Conservation (phyloP, 352 stramenopile species). For the Globisporangium echinulatum region DNA sequence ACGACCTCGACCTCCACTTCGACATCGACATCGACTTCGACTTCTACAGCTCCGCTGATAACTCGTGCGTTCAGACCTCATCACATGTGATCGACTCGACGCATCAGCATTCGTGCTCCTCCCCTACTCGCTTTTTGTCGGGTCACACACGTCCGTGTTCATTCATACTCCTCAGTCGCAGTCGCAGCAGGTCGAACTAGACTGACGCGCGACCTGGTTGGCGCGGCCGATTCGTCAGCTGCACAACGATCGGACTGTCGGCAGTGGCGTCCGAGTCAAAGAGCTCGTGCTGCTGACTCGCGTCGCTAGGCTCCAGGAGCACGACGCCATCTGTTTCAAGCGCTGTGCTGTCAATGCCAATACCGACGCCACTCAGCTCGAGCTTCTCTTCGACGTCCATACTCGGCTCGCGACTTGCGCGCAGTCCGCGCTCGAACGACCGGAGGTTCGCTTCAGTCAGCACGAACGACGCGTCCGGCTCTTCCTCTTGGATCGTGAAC, state of each 20-base stretch:
- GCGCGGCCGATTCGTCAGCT: not conserved
- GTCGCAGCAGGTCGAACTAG: not conserved
- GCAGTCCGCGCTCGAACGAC: slow-evolving; percentile 10
- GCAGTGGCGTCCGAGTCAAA: not conserved
- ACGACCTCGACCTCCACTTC: too few species aligned
- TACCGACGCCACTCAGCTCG: not conserved
- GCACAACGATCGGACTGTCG: not conserved
- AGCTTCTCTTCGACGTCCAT: slow-evolving; percentile 1
- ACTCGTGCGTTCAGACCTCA: too few species aligned
- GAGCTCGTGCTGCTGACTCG: not conserved
- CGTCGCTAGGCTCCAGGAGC: not conserved
- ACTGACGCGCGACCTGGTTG: slow-evolving; percentile 4
- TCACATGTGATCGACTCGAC: too few species aligned
- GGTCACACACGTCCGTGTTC: too few species aligned
- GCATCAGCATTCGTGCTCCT: not conserved
- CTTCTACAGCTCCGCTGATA: too few species aligned
- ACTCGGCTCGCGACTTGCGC: not conserved
- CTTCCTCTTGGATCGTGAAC: slow-evolving; percentile 4
- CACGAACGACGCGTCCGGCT: slow-evolving; percentile 4
- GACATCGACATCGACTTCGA: too few species aligned
- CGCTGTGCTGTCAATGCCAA: not conserved
- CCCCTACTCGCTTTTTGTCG: too few species aligned
- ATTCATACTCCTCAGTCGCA: too few species aligned
- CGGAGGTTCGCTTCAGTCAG: slow-evolving; percentile 15
- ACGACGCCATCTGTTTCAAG: not conserved